A percentile compares a stretch with the other conserved stretches of the same genome.
phyloP scores from a whole-genome alignment of 352 stramenopile genomes.

The Elongisporangium undulatum region DNA sequence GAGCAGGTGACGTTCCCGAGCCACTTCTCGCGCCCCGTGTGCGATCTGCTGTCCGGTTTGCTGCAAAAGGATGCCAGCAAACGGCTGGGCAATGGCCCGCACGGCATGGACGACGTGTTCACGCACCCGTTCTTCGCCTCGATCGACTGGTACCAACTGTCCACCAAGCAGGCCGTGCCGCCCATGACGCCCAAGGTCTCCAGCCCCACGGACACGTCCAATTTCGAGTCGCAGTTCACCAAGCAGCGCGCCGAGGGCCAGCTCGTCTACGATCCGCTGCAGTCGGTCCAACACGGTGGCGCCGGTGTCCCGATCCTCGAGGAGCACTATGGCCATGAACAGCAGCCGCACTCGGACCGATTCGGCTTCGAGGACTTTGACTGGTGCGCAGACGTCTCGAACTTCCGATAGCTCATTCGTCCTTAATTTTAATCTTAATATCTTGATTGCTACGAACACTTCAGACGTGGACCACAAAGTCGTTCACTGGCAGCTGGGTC shows the following conservation, averaged over 20 bases:
- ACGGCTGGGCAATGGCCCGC: conserved; percentile 48
- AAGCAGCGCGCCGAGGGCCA: conserved; percentile 57
- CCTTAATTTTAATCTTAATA: background rate
- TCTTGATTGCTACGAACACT: conserved; percentile 1
- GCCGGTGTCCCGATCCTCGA: conserved; percentile 17
- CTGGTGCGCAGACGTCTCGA: conserved; percentile 53
- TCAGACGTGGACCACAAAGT: conserved; percentile 54
- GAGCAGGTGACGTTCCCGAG: conserved; percentile 90
- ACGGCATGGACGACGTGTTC: conserved; percentile 70
- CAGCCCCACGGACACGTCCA: conserved; percentile 50
- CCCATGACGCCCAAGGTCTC: conserved; percentile 49
- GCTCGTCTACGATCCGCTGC: conserved; percentile 47
- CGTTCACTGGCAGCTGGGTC: conserved; percentile 45
- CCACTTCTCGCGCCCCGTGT: conserved; percentile 73
- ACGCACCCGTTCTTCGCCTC: conserved; percentile 68
- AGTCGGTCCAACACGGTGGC: background rate
- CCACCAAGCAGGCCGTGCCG: conserved; percentile 65
- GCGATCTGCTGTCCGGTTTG: conserved; percentile 51
- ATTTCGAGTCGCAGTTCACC: conserved; percentile 77
- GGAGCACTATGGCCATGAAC: conserved; percentile 6
- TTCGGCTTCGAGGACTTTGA: conserved; percentile 74
- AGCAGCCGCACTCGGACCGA: conserved; percentile 16
- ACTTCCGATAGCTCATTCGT: conserved; percentile 22
- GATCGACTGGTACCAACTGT: conserved; percentile 75
- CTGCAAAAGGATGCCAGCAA: conserved; percentile 55